A percentile compares a stretch with the other conserved stretches of the same genome.
phyloP scores from a whole-genome alignment of 768 basidiomycete species.

The Lactifluus pinguis region DNA sequence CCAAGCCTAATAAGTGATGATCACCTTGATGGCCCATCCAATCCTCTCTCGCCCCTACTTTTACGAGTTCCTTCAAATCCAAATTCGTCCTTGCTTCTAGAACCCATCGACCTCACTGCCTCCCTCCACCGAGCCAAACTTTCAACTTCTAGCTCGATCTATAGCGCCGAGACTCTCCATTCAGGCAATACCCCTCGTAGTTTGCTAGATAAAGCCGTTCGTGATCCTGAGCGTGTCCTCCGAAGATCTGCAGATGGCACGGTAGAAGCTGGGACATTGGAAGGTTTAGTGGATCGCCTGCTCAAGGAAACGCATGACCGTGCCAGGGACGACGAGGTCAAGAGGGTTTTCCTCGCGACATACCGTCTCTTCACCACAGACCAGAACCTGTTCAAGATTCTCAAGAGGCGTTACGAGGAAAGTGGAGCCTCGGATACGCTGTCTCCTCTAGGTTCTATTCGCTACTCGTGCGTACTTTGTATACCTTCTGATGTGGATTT shows the following conservation, averaged over 20 bases:
- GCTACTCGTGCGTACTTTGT: constrained; percentile 9
- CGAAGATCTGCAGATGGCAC: constrained; percentile 20
- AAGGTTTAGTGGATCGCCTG: constrained; percentile 35
- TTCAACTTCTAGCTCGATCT: not conserved
- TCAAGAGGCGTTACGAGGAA: constrained; percentile 34
- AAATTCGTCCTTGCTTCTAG: not conserved
- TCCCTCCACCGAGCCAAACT: not conserved
- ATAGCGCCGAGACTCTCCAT: not conserved
- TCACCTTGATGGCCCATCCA: not conserved
- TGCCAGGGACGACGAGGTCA: constrained; percentile 30
- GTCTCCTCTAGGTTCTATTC: not conserved
- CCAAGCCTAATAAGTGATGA: not conserved
- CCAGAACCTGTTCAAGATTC: constrained; percentile 31
- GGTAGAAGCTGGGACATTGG: constrained; percentile 34
- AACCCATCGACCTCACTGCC: not conserved
- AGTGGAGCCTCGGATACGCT: constrained; percentile 11
- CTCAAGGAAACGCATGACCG: constrained; percentile 22
- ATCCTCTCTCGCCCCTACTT: not conserved
- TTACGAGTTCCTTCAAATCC: not conserved
- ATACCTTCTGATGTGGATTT: not conserved
- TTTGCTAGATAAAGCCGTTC: constrained; percentile 5
- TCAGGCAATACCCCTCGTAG: not conserved
- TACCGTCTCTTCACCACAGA: constrained; percentile 37
- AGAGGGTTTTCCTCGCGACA: constrained; percentile 34
- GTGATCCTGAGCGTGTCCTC: constrained; percentile 7